Conservation (phyloP, 2,329 filamentous ascomycete species). For the Curvularia sp. region DNA sequence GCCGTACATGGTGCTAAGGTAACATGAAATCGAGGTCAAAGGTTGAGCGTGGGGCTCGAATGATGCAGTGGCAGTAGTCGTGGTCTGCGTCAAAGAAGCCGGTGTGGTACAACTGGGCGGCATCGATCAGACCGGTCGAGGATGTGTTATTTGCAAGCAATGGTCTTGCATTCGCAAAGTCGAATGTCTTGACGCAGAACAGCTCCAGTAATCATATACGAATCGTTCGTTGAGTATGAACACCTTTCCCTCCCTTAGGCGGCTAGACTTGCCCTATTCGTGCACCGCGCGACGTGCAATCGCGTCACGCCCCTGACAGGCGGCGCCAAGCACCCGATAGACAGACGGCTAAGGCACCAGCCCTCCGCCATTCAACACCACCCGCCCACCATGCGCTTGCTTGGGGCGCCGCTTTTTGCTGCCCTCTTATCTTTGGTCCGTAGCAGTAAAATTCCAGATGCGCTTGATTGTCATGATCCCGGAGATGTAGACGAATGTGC, state of each 20-base stretch:
- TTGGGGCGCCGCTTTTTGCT: constrained; percentile 17
- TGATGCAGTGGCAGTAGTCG: background rate
- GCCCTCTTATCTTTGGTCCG: constrained; percentile 14
- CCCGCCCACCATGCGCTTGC: constrained; percentile 17
- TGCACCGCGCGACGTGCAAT: constrained; percentile 2
- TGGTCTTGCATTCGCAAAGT: background rate
- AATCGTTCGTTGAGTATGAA: background rate
- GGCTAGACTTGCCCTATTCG: constrained; percentile 5
- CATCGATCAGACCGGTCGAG: background rate
- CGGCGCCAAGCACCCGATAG: constrained; percentile 10
- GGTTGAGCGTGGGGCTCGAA: background rate
- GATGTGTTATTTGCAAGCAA: background rate
- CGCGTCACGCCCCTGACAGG: constrained; percentile 1
- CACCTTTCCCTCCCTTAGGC: background rate
- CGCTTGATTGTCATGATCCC: constrained; percentile 26
- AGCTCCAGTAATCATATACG: background rate
- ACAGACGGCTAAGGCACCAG: constrained; percentile 14
- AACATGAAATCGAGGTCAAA: background rate
- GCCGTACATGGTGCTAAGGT: background rate
- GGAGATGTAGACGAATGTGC: constrained; percentile 26
- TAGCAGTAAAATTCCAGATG: constrained; percentile 17
- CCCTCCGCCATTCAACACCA: constrained; percentile 16
- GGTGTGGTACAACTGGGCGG: background rate
- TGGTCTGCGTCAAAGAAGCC: background rate
- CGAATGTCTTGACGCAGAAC: background rate